A percentile compares a stretch with the other conserved stretches of the same genome.
phyloP scores from a whole-genome alignment of 2,329 filamentous ascomycete species.

The Hypoxylon sp. region DNA sequence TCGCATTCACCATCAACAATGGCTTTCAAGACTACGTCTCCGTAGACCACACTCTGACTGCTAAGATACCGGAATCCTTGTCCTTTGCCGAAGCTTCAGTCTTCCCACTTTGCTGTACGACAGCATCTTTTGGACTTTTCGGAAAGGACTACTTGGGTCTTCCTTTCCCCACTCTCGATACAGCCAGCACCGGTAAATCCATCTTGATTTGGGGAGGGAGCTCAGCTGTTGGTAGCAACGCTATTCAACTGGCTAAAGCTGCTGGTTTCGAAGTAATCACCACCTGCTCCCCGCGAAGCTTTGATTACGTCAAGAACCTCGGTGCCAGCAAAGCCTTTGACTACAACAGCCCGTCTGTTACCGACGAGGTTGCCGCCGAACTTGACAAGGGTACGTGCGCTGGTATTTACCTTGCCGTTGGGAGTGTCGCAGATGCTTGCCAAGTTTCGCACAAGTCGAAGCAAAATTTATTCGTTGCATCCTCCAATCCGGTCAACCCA shows the following conservation, averaged over 20 bases:
- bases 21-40: constrained; percentile 32
- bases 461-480: constrained; percentile 31
- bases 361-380: constrained; percentile 32
- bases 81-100: constrained; percentile 24
- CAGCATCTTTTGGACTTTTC: constrained; percentile 25
- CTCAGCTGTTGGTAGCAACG: constrained; percentile 62
- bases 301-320: constrained; percentile 26
- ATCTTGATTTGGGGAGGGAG: constrained; percentile 68
- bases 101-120: constrained; percentile 30
- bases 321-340: constrained; percentile 27
- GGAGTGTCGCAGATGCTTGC: constrained; percentile 28
- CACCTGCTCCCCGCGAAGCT: constrained; percentile 57
- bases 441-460: constrained; percentile 37
- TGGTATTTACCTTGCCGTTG: constrained; percentile 40
- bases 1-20: constrained; percentile 31
- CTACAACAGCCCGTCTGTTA: constrained; percentile 13
- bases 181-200: constrained; percentile 42
- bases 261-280: constrained; percentile 63
- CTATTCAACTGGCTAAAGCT: constrained; percentile 62
- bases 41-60: constrained; percentile 23
- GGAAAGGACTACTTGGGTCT: constrained; percentile 19
- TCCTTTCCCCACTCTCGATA: constrained; percentile 13
- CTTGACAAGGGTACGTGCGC: constrained; percentile 37
- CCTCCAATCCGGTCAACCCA: constrained; percentile 27
- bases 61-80: constrained; percentile 23